These are phyloP conservation scores for Aspergillus texensis DNA, from an alignment of 2,329 filamentous ascomycete genomes.

Conservation along the genomic window DNA sequence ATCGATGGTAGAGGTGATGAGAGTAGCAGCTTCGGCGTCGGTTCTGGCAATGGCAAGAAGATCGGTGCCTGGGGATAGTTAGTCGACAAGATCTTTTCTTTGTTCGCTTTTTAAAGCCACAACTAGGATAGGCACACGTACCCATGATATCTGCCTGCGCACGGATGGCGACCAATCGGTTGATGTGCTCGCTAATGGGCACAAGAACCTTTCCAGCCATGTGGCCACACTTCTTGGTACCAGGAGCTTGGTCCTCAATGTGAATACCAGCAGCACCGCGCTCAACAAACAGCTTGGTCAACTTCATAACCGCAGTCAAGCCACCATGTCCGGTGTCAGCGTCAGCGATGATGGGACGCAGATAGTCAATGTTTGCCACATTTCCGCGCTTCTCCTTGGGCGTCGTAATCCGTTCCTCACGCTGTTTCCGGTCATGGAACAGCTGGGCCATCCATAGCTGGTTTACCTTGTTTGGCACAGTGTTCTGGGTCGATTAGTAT, in stretches of 20 bases:
- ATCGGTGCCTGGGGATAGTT: conserved; percentile 64
- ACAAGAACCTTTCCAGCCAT: conserved; percentile 99
- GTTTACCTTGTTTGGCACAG: conserved; percentile 96
- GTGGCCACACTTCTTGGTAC: conserved; percentile 99
- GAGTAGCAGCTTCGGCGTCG: conserved; percentile 94
- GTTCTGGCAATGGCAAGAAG: conserved; percentile 90
- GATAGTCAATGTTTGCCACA: conserved; percentile 83
- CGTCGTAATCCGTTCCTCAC: conserved; percentile 83
- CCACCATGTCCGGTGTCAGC: conserved; percentile 97
- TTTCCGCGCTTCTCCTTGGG: conserved; percentile 72
- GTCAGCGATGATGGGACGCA: conserved; percentile 94
- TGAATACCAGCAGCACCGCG: conserved; percentile 96
- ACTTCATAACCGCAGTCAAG: conserved; percentile 98
- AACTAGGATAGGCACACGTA: conserved; percentile 34
- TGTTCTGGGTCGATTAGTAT: conserved; percentile 64
- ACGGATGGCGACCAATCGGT: conserved; percentile 92
- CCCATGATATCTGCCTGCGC: conserved; percentile 99
- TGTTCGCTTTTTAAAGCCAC: background rate
- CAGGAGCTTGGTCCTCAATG: conserved; percentile 97
- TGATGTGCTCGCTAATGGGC: conserved; percentile 96
- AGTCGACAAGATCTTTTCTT: background rate
- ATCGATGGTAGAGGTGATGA: conserved; percentile 96
- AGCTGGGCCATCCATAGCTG: conserved; percentile 98
- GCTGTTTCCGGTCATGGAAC: conserved; percentile 99
- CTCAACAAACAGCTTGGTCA: conserved; percentile 96